Evolutionary conservation across 345 rosid genomes (phyloP), one percentile per base, ranked within the genome.

Genomic region (Ricinus communis): DNA sequence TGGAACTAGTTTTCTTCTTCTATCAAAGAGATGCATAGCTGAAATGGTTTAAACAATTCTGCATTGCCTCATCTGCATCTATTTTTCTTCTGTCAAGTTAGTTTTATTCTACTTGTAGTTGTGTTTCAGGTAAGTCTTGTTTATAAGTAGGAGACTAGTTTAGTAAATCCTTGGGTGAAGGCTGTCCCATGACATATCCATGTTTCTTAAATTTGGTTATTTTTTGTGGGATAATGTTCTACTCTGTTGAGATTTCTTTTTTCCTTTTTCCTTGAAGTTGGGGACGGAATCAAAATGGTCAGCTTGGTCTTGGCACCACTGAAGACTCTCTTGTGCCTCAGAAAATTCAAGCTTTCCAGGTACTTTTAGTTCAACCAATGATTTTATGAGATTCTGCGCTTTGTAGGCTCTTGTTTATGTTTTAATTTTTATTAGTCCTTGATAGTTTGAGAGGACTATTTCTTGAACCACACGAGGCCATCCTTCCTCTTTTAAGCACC

Each of bases 221-320:
- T 9, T 36, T 8, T 43, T 28, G 53, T 38, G 65, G 79, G 41
- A 7, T 41, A 56, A 24, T 41, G 5, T 46, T 71, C 51, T 75
- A 62, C 43, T 59, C n/a, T 33, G 36, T 46, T 61, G n/a, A 14
- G 47, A 11, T 36, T 62, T 52, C 41, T 60, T 24, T 52, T 47
- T 60, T 24, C 51, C 36, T 69, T 52, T 59, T 58, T 71, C 61
- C 31, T 55, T 83, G 82, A 80, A 95, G 99, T 72, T 95, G 97
- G 99, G 99, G 99, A 68, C 85, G 99, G 64, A 95, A 95, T 84
- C 99, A 95, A 83, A 95, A 95, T 79, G 99, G 99, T 72, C 96
- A 95, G 82, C 99, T 95, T 79, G 97, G 99, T 77, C 94, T 92
- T 62, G 97, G 97, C 59, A 88, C 82, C 77, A 86, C 75, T 10